Base-by-base conservation (phyloP, 1,139 yeast genomes). In the Insectozyma bohioensis region DNA sequence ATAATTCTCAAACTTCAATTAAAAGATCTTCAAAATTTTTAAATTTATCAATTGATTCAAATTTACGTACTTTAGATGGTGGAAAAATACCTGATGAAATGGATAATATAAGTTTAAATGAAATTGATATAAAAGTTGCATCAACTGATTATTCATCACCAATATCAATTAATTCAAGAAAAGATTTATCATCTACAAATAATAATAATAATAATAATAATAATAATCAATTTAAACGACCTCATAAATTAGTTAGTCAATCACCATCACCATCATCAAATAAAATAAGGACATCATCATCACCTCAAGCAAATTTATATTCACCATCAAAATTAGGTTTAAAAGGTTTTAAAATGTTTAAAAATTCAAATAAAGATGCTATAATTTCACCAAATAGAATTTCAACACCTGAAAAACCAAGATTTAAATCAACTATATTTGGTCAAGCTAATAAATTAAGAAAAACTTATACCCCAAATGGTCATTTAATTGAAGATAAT, bases 1-100 rank as follows among this genome's bases (percentile, higher is more conserved):
- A 12, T 20, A 34, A 35, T 20, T 41, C 46, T 6, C 46, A 41
- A 31, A 50, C 58, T 8, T 61, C 70, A 13, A 65, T 69, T 19
- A 67, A 65, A 35, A 49, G 76, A 31, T 72, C 78, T 1, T 63
- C 71, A 12, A 73, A 74, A 40, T 72, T 59, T 43, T 48, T 72
- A 35, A 72, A 71, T 42, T 56, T 73, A 14, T 67, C 72, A n/a
- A 65, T 67, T 16, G 73, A 69, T 42, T 58, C 46, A 4, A 41
- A 34, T 30, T 27, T 40, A 14, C 34, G 33, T 18, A 34, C 46
- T 4, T 6, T 42, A 25, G 34, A 30, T 30, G 36, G 39, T 12
- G 33, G 31, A 14, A 36, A 41, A 14, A 24, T 33, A 14, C 35
- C 35, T 6, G 42, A 39, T 27, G 47, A 40, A 29, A 45, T 54